Conservation (phyloP, 306 rosid genomes). For the Fagus crenata region DNA sequence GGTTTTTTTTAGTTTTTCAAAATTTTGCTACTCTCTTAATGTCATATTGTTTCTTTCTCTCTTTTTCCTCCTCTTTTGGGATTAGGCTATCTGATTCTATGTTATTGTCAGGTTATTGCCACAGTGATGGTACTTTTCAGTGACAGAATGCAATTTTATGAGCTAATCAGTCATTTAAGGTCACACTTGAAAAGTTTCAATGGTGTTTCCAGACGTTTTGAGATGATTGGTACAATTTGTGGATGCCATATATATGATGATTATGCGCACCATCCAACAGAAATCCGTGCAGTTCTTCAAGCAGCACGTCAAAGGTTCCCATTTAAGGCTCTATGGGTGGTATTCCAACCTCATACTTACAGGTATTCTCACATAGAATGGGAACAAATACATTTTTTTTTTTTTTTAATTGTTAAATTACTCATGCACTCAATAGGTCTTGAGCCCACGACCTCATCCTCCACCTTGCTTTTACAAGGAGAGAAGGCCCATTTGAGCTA, state of each 20-base stretch:
- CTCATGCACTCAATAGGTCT: no score
- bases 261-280: conserved; percentile 42
- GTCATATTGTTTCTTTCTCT: no score
- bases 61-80: background rate
- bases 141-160: conserved; percentile 7
- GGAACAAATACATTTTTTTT: background rate
- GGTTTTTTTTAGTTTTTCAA: background rate
- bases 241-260: conserved; percentile 33
- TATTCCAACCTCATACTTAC: conserved; percentile 38
- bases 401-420: no score
- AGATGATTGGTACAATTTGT: conserved; percentile 27
- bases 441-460: no score
- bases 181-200: conserved; percentile 29
- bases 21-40: background rate
- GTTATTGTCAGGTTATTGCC: conserved; percentile 28
- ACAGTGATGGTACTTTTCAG: conserved; percentile 3
- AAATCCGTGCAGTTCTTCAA: conserved; percentile 37
- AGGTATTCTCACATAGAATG: conserved; percentile 20
- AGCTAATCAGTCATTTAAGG: conserved; percentile 15
- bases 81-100: no score
- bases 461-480: no score
- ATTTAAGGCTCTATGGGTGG: conserved; percentile 22
- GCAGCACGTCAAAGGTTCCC: conserved; percentile 37
- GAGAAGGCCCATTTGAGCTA: no score
- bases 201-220: conserved; percentile 39